Evolutionary conservation across 1,284 basidiomycete species (phyloP).

Genomic region (Malassezia sp.): DNA sequence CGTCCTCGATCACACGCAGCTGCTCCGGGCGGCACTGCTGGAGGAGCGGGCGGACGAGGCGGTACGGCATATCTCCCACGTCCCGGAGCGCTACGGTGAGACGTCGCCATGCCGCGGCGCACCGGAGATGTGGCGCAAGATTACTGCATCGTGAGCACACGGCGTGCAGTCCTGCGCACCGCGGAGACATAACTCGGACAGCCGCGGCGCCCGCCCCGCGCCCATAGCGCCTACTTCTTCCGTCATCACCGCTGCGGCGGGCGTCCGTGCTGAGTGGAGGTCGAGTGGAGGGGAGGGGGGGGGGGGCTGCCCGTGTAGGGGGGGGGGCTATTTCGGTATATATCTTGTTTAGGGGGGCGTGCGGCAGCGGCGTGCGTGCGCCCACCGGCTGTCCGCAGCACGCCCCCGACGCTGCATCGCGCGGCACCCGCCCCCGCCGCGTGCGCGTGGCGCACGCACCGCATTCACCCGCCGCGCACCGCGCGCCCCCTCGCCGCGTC

Average conservation of each 20-base stretch:
- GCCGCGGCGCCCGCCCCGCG: slow-evolving; percentile 1
- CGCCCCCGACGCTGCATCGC: no score
- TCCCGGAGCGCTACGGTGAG: slow-evolving; percentile 23
- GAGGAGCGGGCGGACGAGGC: slow-evolving; percentile 30
- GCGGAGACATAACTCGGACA: slow-evolving; percentile 11
- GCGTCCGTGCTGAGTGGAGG: no score
- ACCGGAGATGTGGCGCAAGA: slow-evolving; percentile 22
- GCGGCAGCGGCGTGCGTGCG: no score
- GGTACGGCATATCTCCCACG: slow-evolving; percentile 37
- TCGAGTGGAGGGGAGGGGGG: no score
- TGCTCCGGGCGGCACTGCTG: slow-evolving; percentile 36
- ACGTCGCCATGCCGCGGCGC: neutral
- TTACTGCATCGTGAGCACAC: slow-evolving; percentile 14
- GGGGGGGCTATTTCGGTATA: no score
- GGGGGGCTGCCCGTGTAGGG: no score
- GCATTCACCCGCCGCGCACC: neutral
- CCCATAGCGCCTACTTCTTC: no score
- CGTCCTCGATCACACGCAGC: slow-evolving; percentile 28
- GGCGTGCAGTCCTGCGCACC: slow-evolving; percentile 2
- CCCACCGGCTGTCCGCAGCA: no score
- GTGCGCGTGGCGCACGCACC: neutral
- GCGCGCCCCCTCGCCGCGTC: neutral
- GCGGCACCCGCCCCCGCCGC: no score
- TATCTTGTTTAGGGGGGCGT: no score
- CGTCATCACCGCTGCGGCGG: no score